phyloP scores from a whole-genome alignment of 2,329 filamentous ascomycete genomes.

The Penicillium nordicum region DNA sequence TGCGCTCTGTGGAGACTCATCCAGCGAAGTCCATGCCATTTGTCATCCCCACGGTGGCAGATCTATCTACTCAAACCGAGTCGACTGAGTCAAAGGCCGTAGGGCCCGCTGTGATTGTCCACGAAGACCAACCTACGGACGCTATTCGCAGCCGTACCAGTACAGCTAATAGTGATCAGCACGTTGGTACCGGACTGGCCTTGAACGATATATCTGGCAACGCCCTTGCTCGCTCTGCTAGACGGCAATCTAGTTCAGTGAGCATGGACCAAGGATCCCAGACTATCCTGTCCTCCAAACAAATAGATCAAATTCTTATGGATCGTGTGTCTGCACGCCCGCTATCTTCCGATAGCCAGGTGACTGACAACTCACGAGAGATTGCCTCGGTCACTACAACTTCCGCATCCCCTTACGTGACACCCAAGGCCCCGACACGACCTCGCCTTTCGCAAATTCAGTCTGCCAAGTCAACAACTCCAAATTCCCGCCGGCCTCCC shows the following conservation, averaged over 20 bases:
- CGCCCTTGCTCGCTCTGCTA: constrained; percentile 32
- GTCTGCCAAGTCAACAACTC: constrained; percentile 33
- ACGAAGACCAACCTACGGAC: constrained; percentile 63
- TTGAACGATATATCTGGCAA: constrained; percentile 65
- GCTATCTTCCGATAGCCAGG: constrained; percentile 33
- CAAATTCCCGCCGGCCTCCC: constrained; percentile 56
- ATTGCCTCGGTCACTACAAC: constrained; percentile 16
- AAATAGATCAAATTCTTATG: constrained; percentile 72
- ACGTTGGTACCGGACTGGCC: constrained; percentile 43
- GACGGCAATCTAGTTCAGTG: constrained; percentile 30
- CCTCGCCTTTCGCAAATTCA: constrained; percentile 27
- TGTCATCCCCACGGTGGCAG: constrained; percentile 14
- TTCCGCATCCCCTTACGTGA: constrained; percentile 25
- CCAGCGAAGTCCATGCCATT: constrained; percentile 42
- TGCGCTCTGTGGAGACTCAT: constrained; percentile 46
- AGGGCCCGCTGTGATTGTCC: constrained; percentile 50
- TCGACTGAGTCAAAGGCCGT: constrained; percentile 19
- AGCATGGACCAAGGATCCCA: constrained; percentile 73
- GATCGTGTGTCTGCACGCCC: constrained; percentile 45
- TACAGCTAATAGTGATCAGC: constrained; percentile 30
- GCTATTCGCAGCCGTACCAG: constrained; percentile 39
- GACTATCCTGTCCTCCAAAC: constrained; percentile 75
- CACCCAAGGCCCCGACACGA: constrained; percentile 35
- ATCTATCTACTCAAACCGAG: constrained; percentile 26
- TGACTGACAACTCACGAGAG: constrained; percentile 22